Conservation (phyloP, 202 grass and related monocot genomes). For the Sporobolus alterniflorus region DNA sequence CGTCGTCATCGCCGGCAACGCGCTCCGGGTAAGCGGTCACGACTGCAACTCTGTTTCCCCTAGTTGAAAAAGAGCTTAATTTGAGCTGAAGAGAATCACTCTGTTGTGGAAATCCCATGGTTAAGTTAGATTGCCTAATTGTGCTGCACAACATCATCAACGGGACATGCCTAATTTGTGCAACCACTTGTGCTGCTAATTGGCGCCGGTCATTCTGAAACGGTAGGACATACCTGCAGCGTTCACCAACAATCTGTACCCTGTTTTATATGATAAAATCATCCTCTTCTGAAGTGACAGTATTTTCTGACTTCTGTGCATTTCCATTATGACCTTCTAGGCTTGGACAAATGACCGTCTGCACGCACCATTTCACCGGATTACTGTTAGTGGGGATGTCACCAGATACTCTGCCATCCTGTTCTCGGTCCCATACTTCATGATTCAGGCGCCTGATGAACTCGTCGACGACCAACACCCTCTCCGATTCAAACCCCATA, state of each 20-base stretch:
- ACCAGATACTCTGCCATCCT: constrained; percentile 67
- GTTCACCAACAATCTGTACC: background rate
- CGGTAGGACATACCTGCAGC: background rate
- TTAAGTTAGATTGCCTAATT: too few species aligned
- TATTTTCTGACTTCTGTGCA: background rate
- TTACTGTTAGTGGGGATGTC: constrained; percentile 40
- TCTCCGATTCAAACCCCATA: constrained; percentile 48
- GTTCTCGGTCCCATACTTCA: constrained; percentile 45
- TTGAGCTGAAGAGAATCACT: too few species aligned
- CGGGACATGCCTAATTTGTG: too few species aligned
- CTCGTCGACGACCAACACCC: constrained; percentile 59
- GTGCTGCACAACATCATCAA: too few species aligned
- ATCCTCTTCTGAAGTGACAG: background rate
- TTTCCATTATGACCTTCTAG: constrained; percentile 5
- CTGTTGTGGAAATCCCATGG: too few species aligned
- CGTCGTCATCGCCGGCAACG: constrained; percentile 66
- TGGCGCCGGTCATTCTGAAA: background rate
- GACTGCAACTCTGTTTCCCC: background rate
- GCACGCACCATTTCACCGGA: constrained; percentile 53
- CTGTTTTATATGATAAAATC: background rate
- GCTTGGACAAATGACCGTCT: constrained; percentile 71
- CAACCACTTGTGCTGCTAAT: too few species aligned
- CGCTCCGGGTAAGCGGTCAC: background rate
- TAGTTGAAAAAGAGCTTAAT: background rate
- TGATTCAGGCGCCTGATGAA: constrained; percentile 44